Conservation (phyloP, 306 rosid species). For the Crataegus laevigata region DNA sequence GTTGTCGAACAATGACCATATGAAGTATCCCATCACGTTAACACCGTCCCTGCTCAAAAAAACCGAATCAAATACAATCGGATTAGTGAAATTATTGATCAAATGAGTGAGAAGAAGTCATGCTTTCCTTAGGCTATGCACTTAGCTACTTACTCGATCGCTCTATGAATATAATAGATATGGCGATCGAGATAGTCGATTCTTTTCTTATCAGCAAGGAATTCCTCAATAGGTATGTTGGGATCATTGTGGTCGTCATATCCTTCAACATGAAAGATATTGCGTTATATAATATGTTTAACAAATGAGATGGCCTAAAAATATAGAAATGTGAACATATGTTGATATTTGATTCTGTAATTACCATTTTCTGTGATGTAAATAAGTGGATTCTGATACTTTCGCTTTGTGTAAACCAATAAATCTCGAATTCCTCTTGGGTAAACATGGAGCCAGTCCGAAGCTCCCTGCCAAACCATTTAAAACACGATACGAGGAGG, state of each 20-base stretch:
- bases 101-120: neutral
- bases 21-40: neutral
- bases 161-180: neutral
- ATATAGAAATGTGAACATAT: neutral
- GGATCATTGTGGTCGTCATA: neutral
- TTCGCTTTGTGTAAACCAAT: neutral
- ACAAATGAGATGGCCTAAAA: neutral
- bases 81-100: neutral
- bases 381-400: neutral
- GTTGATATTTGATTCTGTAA: neutral
- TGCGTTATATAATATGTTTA: neutral
- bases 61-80: neutral
- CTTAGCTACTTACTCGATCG: neutral
- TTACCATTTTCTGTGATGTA: neutral
- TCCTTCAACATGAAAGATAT: neutral
- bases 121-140: neutral
- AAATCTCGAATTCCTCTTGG: neutral
- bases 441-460: neutral
- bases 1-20: neutral
- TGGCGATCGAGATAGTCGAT: neutral
- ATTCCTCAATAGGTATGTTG: neutral
- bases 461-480: neutral
- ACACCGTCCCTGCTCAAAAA: neutral
- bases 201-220: neutral
- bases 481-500: neutral